Conservation (phyloP, 1,284 basidiomycete species). For the Rhodotorula sp. region DNA sequence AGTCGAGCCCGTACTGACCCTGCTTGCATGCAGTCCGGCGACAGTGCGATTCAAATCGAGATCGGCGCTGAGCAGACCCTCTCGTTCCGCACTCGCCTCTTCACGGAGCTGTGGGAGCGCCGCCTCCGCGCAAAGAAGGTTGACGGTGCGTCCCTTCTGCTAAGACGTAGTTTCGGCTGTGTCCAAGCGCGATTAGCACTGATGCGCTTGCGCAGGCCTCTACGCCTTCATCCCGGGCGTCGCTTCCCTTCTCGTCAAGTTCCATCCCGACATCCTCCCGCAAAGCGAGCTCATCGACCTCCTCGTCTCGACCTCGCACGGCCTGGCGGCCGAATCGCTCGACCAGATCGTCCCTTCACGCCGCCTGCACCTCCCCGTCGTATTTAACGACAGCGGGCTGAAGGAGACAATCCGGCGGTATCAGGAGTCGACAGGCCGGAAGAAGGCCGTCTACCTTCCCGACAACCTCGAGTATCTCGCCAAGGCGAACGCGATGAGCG, state of each 20-base stretch:
- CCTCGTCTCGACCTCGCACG: conserved; percentile 53
- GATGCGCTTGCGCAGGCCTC: conserved; percentile 46
- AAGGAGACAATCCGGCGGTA: conserved; percentile 62
- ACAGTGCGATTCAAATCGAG: conserved; percentile 63
- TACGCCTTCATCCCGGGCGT: conserved; percentile 46
- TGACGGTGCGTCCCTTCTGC: conserved; percentile 34
- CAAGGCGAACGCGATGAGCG: conserved; percentile 62
- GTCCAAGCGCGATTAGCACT: no score
- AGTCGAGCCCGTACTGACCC: neutral
- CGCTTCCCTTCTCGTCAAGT: conserved; percentile 56
- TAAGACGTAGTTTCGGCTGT: neutral
- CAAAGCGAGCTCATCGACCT: conserved; percentile 55
- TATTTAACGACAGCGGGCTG: conserved; percentile 64
- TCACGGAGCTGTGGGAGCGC: conserved; percentile 59
- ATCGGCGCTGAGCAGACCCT: conserved; percentile 60
- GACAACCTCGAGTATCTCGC: conserved; percentile 70
- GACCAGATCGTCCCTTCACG: conserved; percentile 60
- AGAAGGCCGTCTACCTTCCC: conserved; percentile 66
- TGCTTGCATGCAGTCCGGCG: conserved; percentile 56
- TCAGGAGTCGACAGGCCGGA: conserved; percentile 58
- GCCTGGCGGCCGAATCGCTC: conserved; percentile 54
- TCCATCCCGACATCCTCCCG: conserved; percentile 55
- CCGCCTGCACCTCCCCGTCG: conserved; percentile 63
- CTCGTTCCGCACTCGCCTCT: conserved; percentile 58
- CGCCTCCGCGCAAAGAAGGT: conserved; percentile 51